Conservation (phyloP, 2,329 filamentous ascomycete species). For the Nemania abortiva region DNA sequence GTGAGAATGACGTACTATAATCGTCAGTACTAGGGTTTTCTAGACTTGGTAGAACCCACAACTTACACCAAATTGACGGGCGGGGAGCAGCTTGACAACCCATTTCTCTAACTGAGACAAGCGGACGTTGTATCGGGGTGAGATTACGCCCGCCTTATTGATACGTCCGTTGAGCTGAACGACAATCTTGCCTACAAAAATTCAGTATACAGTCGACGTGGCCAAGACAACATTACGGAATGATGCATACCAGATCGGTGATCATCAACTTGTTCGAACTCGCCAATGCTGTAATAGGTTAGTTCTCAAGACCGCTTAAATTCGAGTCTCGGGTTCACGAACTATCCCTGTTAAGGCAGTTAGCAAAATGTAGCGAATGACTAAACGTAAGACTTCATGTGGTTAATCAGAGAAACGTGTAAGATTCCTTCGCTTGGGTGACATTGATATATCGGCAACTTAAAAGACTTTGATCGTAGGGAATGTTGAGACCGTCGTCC, state of each 20-base stretch:
- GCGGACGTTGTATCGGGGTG: conserved; percentile 98
- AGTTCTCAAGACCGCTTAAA: neutral
- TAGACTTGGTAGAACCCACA: neutral
- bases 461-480: conserved; percentile 98
- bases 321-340: conserved; percentile 61
- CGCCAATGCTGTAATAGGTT: conserved; percentile 75
- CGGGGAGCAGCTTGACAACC: conserved; percentile 98
- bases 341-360: conserved; percentile 53
- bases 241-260: conserved; percentile 81
- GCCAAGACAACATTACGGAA: neutral
- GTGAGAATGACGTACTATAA: conserved; percentile 89
- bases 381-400: conserved; percentile 92
- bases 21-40: conserved; percentile 4
- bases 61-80: conserved; percentile 91
- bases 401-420: conserved; percentile 87
- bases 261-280: conserved; percentile 99
- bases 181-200: conserved; percentile 83
- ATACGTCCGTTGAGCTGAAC: conserved; percentile 99
- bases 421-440: conserved; percentile 82
- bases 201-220: neutral
- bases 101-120: conserved; percentile 99
- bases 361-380: conserved; percentile 85
- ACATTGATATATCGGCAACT: conserved; percentile 95
- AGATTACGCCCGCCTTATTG: conserved; percentile 99
- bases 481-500: conserved; percentile 86